phyloP scores from a whole-genome alignment of 805 yeast species.

The Metschnikowia dekortorum region DNA sequence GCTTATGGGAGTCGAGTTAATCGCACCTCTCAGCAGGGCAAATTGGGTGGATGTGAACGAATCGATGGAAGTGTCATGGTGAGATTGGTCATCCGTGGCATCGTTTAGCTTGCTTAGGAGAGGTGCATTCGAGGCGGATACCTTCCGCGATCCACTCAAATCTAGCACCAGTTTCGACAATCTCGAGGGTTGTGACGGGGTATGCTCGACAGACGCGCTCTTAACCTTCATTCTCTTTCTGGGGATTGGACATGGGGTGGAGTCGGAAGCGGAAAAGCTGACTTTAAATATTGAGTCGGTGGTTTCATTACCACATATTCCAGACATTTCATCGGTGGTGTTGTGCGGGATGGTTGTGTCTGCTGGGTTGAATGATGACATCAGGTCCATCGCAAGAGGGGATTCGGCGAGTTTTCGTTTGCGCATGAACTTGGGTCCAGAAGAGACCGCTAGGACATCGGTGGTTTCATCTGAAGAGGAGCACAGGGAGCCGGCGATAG shows the following conservation, averaged over 20 bases:
- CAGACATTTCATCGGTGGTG: conserved; percentile 17
- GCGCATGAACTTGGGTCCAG: conserved; percentile 22
- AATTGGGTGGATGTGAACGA: conserved; percentile 3
- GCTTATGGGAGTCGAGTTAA: conserved; percentile 33
- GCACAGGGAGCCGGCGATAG: conserved; percentile 20
- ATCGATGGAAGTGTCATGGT: conserved; percentile 7
- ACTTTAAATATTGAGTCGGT: conserved; percentile 17
- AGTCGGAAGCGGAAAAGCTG: conserved; percentile 34
- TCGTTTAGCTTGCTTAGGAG: conserved; percentile 16
- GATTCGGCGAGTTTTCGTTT: conserved; percentile 25
- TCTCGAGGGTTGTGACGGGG: conserved; percentile 21
- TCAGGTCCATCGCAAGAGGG: conserved; percentile 23
- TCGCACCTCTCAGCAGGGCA: conserved; percentile 9
- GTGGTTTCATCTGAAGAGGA: neutral
- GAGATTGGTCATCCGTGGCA: conserved; percentile 7
- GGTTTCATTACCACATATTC: conserved; percentile 11
- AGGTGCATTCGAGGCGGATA: conserved; percentile 17
- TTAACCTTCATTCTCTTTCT: conserved; percentile 33
- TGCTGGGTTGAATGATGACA: conserved; percentile 17
- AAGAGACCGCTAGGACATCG: conserved; percentile 4
- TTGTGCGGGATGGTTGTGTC: conserved; percentile 9
- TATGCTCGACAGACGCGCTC: conserved; percentile 11
- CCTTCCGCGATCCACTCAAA: conserved; percentile 28
- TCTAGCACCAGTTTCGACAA: conserved; percentile 24
- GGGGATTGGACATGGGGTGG: conserved; percentile 43